Base-by-base conservation (phyloP, 257 asterid genomes). In the Solanum etuberosum region DNA sequence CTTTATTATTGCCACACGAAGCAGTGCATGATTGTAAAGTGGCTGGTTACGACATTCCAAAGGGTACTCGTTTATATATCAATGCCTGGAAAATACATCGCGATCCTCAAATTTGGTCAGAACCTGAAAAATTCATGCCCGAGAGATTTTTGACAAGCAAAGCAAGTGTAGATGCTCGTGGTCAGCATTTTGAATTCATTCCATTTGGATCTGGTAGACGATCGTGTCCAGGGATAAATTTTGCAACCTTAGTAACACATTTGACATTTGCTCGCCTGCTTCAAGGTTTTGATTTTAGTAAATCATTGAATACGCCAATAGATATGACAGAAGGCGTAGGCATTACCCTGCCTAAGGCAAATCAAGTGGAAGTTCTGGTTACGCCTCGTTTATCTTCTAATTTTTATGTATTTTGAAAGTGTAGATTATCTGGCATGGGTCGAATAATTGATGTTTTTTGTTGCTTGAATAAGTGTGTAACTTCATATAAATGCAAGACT, bases 1-100 rank as follows among this genome's bases (percentile, higher is more conserved):
- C 95, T 2, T 7, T 93, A 8, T 80, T 93, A 5, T 83, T 90
- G 7, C 96, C 96, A 0, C 93, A 90, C 32, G 86, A 88, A 87
- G 90, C 93, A 40, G 71, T 27, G 20, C 88, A 93, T 38, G 93
- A 93, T 85, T 93, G 93, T 14, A n/a, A n/a, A 6, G 86, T 94
- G 4, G 25, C 86, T 6, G 94, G 94, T 63, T 94, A 87, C 37
- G 67, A 48, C 27, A 67, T 93, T 23, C 91, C 88, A 7, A 92
- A 90, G 72, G 94, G 91, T 16, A 89, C 97, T 10, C 88, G 91
- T 5, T 31, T 93, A 80, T 29, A 92, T 20, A 90, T 91, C 16
- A 94, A 94, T 54, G 35, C 91, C 9, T 90, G 93, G 93, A 94
- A 94, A 86, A 67, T 94, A 57, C 97, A 94, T 34, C 87, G 94